Conservation (phyloP, 176 grass and related monocot genomes). For the Miscanthus lutarioriparius region DNA sequence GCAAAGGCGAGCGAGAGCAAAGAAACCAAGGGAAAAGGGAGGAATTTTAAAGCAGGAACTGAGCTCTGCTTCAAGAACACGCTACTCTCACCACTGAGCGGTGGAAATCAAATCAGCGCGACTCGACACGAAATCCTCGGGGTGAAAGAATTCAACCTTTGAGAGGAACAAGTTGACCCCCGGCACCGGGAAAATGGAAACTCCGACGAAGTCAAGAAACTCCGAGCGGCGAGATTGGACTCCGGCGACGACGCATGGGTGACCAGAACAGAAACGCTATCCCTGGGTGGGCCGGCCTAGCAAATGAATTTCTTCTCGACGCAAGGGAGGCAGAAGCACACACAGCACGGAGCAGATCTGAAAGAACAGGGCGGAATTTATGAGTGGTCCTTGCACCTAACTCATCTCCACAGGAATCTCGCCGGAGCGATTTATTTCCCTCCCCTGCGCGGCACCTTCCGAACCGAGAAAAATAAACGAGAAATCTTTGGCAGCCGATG, state of each 20-base stretch:
- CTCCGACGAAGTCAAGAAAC: constrained; percentile 17
- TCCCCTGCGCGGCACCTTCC: not conserved
- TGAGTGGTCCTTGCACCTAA: constrained; percentile 44
- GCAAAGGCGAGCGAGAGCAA: constrained; percentile 16
- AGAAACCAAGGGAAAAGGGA: not conserved
- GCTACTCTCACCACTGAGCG: not conserved
- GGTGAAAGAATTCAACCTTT: not conserved
- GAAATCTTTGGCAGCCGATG: constrained; percentile 28
- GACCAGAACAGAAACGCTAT: not conserved
- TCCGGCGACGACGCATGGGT: constrained; percentile 16
- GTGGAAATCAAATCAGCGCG: not conserved
- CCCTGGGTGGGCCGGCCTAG: too few relatives aligned
- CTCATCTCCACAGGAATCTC: constrained; percentile 43
- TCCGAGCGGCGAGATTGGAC: constrained; percentile 12
- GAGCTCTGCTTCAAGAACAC: constrained; percentile 20
- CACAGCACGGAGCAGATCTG: constrained; percentile 58
- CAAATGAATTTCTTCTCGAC: too few relatives aligned
- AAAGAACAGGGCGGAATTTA: constrained; percentile 58
- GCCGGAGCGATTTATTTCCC: constrained; percentile 40
- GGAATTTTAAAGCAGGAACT: not conserved
- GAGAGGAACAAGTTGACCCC: not conserved
- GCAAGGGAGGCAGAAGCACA: not conserved
- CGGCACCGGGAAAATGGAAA: not conserved
- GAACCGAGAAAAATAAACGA: not conserved
- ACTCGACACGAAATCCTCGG: not conserved